Conservation (phyloP, 1,139 yeast species). For the Lodderomyces margitis region DNA sequence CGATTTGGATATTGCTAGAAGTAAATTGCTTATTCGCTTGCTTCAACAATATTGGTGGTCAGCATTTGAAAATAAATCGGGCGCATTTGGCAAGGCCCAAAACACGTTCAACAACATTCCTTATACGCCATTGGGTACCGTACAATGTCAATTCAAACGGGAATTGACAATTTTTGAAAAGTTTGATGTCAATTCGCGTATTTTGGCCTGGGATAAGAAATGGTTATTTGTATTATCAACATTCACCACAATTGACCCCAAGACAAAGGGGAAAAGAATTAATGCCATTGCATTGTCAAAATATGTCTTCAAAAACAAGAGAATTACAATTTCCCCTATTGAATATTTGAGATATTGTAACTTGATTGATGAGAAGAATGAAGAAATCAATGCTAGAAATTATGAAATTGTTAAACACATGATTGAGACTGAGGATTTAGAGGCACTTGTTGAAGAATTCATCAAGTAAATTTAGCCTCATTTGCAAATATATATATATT, state of each 20-base stretch:
- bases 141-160: slow-evolving; percentile 62
- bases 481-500: not conserved
- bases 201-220: slow-evolving; percentile 83
- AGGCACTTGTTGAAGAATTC: slow-evolving; percentile 15
- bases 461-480: not conserved
- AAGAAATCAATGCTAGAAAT: slow-evolving; percentile 32
- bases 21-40: slow-evolving; percentile 55
- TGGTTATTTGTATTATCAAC: slow-evolving; percentile 76
- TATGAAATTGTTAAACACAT: slow-evolving; percentile 29
- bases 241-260: slow-evolving; percentile 36
- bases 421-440: slow-evolving; percentile 32
- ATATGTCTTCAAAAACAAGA: slow-evolving; percentile 73
- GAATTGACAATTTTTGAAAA: slow-evolving; percentile 69
- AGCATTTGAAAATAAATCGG: slow-evolving; percentile 32
- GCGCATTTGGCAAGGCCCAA: slow-evolving; percentile 24
- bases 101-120: slow-evolving; percentile 46
- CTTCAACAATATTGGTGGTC: slow-evolving; percentile 51
- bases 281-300: slow-evolving; percentile 71
- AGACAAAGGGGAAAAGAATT: slow-evolving; percentile 21
- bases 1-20: slow-evolving; percentile 82
- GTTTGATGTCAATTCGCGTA: slow-evolving; percentile 55
- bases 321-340: slow-evolving; percentile 67
- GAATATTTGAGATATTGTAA: slow-evolving; percentile 59
- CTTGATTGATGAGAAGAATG: slow-evolving; percentile 52
- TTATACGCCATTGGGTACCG: slow-evolving; percentile 76